Evolutionary conservation across 169 alveolate genomes (phyloP).

Genomic region (Hammondia hammondi): DNA sequence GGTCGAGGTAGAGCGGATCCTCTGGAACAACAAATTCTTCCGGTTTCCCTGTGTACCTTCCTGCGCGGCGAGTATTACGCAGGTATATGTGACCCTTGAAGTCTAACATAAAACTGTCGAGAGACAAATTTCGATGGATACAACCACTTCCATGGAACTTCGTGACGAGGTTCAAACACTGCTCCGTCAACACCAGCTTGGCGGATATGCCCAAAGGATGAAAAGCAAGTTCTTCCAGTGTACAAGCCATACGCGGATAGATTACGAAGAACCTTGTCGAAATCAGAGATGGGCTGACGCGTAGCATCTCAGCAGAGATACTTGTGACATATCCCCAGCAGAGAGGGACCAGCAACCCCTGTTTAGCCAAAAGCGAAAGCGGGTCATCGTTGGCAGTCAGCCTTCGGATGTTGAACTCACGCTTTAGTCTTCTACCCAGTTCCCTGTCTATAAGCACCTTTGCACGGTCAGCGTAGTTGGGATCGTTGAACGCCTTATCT

Average conservation of each 20-base stretch:
- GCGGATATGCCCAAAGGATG: background rate
- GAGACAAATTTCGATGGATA: background rate
- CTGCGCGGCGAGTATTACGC: slow-evolving; percentile 18
- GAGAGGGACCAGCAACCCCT: slow-evolving; percentile 21
- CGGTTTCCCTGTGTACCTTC: background rate
- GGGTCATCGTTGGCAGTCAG: slow-evolving; percentile 19
- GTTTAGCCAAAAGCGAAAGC: background rate
- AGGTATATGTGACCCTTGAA: slow-evolving; percentile 2
- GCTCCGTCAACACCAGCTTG: slow-evolving; percentile 1
- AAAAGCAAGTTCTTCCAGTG: background rate
- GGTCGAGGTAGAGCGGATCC: slow-evolving; percentile 8
- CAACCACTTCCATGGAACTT: background rate
- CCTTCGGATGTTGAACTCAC: background rate
- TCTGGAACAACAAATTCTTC: background rate
- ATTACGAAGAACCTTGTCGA: background rate
- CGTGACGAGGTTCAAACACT: background rate
- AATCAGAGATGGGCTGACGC: background rate
- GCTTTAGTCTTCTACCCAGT: background rate
- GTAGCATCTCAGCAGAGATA: background rate
- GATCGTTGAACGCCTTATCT: background rate
- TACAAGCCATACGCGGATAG: slow-evolving; percentile 21
- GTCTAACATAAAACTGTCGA: slow-evolving; percentile 5
- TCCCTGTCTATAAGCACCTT: background rate
- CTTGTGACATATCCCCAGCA: slow-evolving; percentile 12
- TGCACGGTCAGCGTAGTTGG: slow-evolving; percentile 5